phyloP scores from a whole-genome alignment of 192 early-diverging fungal genomes.

The Neocallimastix lanati region DNA sequence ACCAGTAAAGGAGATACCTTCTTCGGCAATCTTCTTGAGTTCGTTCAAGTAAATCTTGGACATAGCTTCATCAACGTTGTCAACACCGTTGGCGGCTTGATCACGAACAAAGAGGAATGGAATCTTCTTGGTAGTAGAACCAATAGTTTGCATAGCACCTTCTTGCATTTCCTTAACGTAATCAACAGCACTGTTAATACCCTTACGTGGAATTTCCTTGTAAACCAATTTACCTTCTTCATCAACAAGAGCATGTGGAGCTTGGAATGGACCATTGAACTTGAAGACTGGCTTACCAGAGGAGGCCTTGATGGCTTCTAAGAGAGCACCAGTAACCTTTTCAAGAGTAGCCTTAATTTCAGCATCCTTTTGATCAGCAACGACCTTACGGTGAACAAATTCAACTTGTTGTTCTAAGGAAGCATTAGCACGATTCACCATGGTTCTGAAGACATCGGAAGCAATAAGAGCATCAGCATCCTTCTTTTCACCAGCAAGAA shows the following conservation, averaged over 20 bases:
- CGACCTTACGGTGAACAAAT: constrained; percentile 68
- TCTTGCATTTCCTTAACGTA: constrained; percentile 72
- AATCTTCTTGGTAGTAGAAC: not conserved
- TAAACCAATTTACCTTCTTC: constrained; percentile 70
- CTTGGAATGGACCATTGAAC: not conserved
- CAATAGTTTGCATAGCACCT: constrained; percentile 12
- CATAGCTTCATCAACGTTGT: constrained; percentile 29
- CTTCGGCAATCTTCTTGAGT: constrained; percentile 54
- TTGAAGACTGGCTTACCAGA: not conserved
- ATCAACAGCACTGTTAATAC: constrained; percentile 71
- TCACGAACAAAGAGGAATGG: not conserved
- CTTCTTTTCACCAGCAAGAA: constrained; percentile 49
- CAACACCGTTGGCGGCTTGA: not conserved
- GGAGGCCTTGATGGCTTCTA: not conserved
- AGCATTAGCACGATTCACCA: not conserved
- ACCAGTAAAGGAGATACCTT: constrained; percentile 71
- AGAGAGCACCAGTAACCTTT: not conserved
- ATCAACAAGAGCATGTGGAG: constrained; percentile 57
- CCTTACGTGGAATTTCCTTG: constrained; percentile 62
- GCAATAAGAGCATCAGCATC: not conserved
- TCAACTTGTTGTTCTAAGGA: not conserved
- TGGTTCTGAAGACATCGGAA: not conserved
- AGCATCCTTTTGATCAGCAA: constrained; percentile 26
- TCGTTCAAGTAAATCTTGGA: constrained; percentile 70
- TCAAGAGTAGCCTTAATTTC: not conserved